Evolutionary conservation across 257 asterid genomes (phyloP), one percentile per base, ranked within the genome.

Genomic region (Ajuga chamaepitys): DNA sequence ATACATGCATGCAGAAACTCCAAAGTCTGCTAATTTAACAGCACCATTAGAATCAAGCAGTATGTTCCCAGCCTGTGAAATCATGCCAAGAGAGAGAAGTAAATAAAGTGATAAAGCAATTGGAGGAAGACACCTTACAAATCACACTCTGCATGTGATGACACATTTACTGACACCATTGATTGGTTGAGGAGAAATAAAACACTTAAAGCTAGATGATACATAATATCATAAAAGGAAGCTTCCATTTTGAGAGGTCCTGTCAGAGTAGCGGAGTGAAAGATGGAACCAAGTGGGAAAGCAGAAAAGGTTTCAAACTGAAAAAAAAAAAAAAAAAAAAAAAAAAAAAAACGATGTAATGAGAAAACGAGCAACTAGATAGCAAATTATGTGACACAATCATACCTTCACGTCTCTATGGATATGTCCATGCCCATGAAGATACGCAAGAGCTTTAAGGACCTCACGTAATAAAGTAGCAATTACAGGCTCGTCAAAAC

Each of bases 1-100:
- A 81, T 80, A 89, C 96, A 89, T 87, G 82, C 95, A 82, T 21
- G 98, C 98, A 72, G 98, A 71, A 37, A 93, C 98, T 26, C 98
- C 98, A 70, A 87, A 93, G 75, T 93, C 98, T 5, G 95, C 98
- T 77, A 89, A 74, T 77, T 87, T 93, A 71, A 89, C 75, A 7
- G 82, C 60, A 37, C 97, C 97, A 73, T 84, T 76, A 20, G 87
- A 67, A 80, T 87, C 96, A 72, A 93, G 72, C 73, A 93, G 72
- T 65, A 93, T 93, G 78, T 93, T 93, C 78, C 98, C 97, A 54
- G 98, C 91, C 98, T 89, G n/a, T 74, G 77, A 71, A 6, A 58
- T 48, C 64, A 58, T 47, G 41, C 50, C 41, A 64, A n/a, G n/a
- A 58, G 24, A 16, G 51, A 74, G 30, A 25, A 42, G 65, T 47